Evolutionary conservation across 78 protist species (phyloP), one percentile per base, ranked within the genome.

Genomic region (Anaeramoeba ignava): DNA sequence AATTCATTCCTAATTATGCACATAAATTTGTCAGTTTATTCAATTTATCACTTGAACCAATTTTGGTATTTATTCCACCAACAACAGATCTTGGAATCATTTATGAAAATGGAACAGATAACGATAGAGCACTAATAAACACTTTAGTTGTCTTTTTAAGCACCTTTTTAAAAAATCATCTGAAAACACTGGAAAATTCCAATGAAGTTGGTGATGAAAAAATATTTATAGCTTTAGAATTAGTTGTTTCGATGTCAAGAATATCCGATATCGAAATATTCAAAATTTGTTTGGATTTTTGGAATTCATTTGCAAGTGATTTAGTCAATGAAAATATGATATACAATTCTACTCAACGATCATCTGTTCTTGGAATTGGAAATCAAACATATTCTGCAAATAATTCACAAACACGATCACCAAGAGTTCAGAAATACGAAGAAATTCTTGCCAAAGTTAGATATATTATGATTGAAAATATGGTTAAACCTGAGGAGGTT

Each of bases 401-500:
- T 17, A 54, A 54, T 54, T 27, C 8, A 27, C 8, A 54, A 27
- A 54, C 8, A 27, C 73, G 73, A 54, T 54, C 73, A 17, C 36
- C 8, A 54, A 54, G 73, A 54, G 17, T 54, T 8, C 8, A 54
- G 8, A 17, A 8, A 8, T 95, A 93, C 88, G 86, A 82, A n/a
- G 42, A 81, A 0, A 36, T 94, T 38, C 88, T 97, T 31, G 3
- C 88, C 37, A 39, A 89, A 33, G 94, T 95, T 54, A 90, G 99
- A 33, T n/a, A 0, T 34, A 86, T 93, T 3, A 38, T 98, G 84
- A 93, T 98, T 81, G 31, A 78, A 34, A 88, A 88, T 31, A 96
- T 98, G 99, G 95, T 97, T 68, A 93, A 90, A 87, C 99, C 99
- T 34, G 99, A 98, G 88, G 99, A 98, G 81, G 98, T 93, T 17